Percentiles rank a stretch among this genome's conserved stretches.
Conservation (phyloP, 371 early-diverging fungal genomes). For the Entomophthora muscae region DNA sequence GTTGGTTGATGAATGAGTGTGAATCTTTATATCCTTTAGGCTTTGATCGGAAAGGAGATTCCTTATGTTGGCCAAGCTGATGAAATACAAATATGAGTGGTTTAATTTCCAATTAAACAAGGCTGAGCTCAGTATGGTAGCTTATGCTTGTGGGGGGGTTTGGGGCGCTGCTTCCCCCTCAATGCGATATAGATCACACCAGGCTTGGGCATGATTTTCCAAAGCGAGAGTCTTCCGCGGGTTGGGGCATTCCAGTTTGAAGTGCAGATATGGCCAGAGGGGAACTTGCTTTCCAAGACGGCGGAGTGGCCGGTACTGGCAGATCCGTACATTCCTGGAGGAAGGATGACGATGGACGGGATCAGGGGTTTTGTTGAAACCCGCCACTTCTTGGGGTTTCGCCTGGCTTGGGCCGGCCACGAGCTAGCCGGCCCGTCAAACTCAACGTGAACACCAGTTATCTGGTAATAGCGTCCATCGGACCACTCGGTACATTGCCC, state of each 20-base stretch:
- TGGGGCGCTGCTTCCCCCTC: neutral
- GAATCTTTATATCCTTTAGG: too few relatives aligned
- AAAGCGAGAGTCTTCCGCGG: neutral
- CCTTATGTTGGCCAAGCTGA: too few relatives aligned
- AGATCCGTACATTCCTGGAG: neutral
- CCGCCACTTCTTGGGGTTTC: neutral
- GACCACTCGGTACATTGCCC: slow-evolving; percentile 9
- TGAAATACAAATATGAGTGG: neutral
- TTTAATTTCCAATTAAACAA: neutral
- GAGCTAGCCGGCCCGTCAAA: neutral
- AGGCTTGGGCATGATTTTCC: neutral
- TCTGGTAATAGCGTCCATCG: slow-evolving; percentile 2
- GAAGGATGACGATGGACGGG: neutral
- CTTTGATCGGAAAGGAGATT: too few relatives aligned
- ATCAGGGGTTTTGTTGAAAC: neutral
- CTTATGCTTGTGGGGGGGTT: neutral
- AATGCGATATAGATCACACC: neutral
- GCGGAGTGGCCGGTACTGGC: neutral
- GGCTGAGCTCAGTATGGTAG: too few relatives aligned
- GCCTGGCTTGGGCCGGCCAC: neutral
- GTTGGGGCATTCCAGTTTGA: neutral
- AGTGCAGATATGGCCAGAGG: neutral
- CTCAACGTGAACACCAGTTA: neutral
- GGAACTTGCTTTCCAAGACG: neutral
- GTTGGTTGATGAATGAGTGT: too few relatives aligned